Evolutionary conservation across 768 basidiomycete genomes (phyloP).

Genomic region (Boletus edulis): DNA sequence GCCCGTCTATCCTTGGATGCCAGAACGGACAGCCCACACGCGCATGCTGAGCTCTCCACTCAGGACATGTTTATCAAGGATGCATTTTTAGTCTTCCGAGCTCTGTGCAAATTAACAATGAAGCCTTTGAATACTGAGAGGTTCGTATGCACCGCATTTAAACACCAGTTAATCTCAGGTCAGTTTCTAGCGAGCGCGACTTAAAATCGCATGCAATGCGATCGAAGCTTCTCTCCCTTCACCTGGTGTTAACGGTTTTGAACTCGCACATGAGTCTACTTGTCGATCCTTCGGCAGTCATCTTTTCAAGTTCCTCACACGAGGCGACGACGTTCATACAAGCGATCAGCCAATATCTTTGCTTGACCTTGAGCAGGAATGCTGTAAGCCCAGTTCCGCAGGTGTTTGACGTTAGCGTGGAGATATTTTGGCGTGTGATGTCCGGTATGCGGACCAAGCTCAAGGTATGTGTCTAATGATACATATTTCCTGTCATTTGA

Average conservation of each 20-base stretch:
- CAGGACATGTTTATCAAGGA: constrained; percentile 95
- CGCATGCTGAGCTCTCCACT: constrained; percentile 53
- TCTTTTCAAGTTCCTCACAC: constrained; percentile 85
- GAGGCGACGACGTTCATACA: constrained; percentile 90
- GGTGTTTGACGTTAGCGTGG: constrained; percentile 96
- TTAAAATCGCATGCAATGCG: constrained; percentile 96
- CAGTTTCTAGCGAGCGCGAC: constrained; percentile 76
- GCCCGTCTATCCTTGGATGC: constrained; percentile 22
- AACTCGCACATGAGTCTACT: constrained; percentile 90
- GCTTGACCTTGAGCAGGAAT: constrained; percentile 88
- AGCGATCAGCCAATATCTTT: constrained; percentile 95
- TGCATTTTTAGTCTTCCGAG: constrained; percentile 95
- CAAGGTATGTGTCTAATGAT: constrained; percentile 55
- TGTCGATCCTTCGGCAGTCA: constrained; percentile 83
- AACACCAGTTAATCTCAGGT: constrained; percentile 13
- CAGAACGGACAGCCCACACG: constrained; percentile 13
- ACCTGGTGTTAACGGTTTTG: constrained; percentile 89
- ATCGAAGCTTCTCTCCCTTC: constrained; percentile 90
- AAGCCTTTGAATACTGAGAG: constrained; percentile 93
- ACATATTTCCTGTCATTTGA: constrained; percentile 4
- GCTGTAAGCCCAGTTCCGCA: constrained; percentile 94
- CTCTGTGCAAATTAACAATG: constrained; percentile 97
- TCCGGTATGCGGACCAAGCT: constrained; percentile 92
- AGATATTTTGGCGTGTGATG: constrained; percentile 98
- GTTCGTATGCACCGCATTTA: constrained; percentile 39